Evolutionary conservation across 441 rosid species (phyloP).

Genomic region (Cnidoscolus chayamansa): DNA sequence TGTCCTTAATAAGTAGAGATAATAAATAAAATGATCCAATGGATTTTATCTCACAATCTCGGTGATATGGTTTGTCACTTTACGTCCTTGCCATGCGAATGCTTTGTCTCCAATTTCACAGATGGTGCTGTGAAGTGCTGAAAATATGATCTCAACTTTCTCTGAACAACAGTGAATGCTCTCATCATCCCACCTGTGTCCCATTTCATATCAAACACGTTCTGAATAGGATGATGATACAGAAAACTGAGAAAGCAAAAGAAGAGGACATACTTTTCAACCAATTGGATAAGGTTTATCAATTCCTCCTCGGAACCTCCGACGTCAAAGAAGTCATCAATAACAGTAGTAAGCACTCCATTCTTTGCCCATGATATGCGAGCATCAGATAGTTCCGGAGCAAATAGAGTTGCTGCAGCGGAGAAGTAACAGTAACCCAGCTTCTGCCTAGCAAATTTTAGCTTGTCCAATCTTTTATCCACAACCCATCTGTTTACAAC

Average conservation of each 20-base stretch:
- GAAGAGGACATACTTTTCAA: slow-evolving; percentile 45
- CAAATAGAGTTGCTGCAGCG: slow-evolving; percentile 58
- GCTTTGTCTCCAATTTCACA: slow-evolving; percentile 69
- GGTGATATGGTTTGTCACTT: slow-evolving; percentile 43
- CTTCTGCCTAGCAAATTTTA: slow-evolving; percentile 76
- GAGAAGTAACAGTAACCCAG: slow-evolving; percentile 77
- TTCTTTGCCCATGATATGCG: slow-evolving; percentile 89
- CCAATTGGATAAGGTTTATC: slow-evolving; percentile 51
- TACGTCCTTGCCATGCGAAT: slow-evolving; percentile 55
- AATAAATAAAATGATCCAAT: neutral
- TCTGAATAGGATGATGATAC: slow-evolving; percentile 5
- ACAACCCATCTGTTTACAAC: slow-evolving; percentile 59
- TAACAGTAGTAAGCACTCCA: slow-evolving; percentile 73
- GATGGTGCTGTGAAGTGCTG: slow-evolving; percentile 61
- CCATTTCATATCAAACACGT: slow-evolving; percentile 13
- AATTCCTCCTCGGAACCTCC: slow-evolving; percentile 77
- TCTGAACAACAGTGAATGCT: slow-evolving; percentile 54
- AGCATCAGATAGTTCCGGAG: slow-evolving; percentile 68
- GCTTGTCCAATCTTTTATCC: slow-evolving; percentile 61
- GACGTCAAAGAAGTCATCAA: slow-evolving; percentile 79
- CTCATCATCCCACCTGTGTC: slow-evolving; percentile 60
- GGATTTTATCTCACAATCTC: slow-evolving; percentile 42
- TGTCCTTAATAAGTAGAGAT: neutral
- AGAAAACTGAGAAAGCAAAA: slow-evolving; percentile 12
- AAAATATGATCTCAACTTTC: slow-evolving; percentile 67